Evolutionary conservation across 257 asterid species (phyloP), one percentile per base, ranked within the genome.

Genomic region (Fraxinus pennsylvanica): DNA sequence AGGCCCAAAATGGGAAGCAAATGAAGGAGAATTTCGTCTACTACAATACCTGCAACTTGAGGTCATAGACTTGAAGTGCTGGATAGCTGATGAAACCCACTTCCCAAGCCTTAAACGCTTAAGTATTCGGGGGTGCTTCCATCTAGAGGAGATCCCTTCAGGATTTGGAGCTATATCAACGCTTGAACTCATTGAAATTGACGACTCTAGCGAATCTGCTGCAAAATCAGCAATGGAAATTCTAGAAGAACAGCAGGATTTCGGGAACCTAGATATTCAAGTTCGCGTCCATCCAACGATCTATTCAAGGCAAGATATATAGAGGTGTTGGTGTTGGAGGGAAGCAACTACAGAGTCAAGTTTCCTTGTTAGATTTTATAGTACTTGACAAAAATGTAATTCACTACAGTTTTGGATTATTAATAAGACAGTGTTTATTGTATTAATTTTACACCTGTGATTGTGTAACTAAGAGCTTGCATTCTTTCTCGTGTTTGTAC

Each of bases 51-150:
- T 61, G 68, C 68, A 61, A 22, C 68, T 61, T 25, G 14, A 61
- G 22, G 0, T 25, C 33, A 61, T 61, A 21, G 14, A 25, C 6
- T 61, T 61, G 32, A 25, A 8, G 68, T 15, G 25, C 4, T 61
- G 68, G 68, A 61, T 61, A 61, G 68, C 68, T 6, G 68, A 61
- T 61, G 68, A 61, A 25, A 61, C 68, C 68, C 68, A 61, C 68
- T 61, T 61, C 68, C 32, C 68, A 61, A 21, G 68, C 10, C 68
- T 61, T 61, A 61, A 21, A 61, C 15, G 14, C 30, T 13, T 61
- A 25, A 9, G 9, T 21, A 61, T 22, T 25, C 29, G 14, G 29
- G 67, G 3, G 29, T 61, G 68, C 68, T 61, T 61, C 15, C 2
- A 61, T 21, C 68, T 61, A 61, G 68, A 61, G 22, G 8, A 25